phyloP scores from a whole-genome alignment of 768 basidiomycete species.

The Rhodosporidiobolus sp. region DNA sequence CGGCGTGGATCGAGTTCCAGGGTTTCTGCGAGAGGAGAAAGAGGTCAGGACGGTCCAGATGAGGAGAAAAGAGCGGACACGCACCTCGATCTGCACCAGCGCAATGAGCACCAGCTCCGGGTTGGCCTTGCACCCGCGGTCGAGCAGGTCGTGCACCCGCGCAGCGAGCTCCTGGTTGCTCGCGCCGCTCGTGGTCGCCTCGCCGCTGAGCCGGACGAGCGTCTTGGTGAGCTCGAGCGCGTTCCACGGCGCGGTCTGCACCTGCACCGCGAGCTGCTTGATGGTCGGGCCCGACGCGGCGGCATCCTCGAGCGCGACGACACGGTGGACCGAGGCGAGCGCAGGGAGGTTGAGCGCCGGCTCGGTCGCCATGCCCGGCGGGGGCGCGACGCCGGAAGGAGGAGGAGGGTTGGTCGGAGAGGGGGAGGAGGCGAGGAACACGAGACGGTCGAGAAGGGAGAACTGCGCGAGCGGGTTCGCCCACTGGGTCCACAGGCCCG shows the following conservation, averaged over 20 bases:
- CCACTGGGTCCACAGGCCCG: conserved; percentile 75
- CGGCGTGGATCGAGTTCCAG: conserved; percentile 84
- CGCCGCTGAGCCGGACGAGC: conserved; percentile 72
- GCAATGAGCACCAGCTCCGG: conserved; percentile 94
- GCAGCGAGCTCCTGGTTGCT: conserved; percentile 57
- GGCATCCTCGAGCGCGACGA: conserved; percentile 86
- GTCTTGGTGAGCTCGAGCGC: conserved; percentile 85
- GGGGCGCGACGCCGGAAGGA: conserved; percentile 42
- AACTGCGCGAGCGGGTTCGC: conserved; percentile 79
- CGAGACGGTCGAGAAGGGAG: conserved; percentile 78
- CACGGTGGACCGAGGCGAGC: conserved; percentile 67
- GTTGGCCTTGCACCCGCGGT: conserved; percentile 87
- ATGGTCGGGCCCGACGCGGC: conserved; percentile 82
- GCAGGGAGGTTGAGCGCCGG: conserved; percentile 75
- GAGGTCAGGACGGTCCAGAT: background rate
- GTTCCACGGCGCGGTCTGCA: conserved; percentile 93
- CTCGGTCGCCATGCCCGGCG: conserved; percentile 66
- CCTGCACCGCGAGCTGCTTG: conserved; percentile 81
- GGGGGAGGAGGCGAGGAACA: conserved; percentile 57
- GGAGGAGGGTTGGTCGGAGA: background rate
- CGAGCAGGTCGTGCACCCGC: conserved; percentile 83
- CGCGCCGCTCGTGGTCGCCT: conserved; percentile 54
- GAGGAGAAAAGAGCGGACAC: conserved; percentile 44
- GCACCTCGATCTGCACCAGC: conserved; percentile 78
- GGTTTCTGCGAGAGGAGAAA: conserved; percentile 56